Evolutionary conservation across 2,329 filamentous ascomycete genomes (phyloP), one percentile per base, ranked within the genome.

Genomic region (Colletotrichum sansevieriae): DNA sequence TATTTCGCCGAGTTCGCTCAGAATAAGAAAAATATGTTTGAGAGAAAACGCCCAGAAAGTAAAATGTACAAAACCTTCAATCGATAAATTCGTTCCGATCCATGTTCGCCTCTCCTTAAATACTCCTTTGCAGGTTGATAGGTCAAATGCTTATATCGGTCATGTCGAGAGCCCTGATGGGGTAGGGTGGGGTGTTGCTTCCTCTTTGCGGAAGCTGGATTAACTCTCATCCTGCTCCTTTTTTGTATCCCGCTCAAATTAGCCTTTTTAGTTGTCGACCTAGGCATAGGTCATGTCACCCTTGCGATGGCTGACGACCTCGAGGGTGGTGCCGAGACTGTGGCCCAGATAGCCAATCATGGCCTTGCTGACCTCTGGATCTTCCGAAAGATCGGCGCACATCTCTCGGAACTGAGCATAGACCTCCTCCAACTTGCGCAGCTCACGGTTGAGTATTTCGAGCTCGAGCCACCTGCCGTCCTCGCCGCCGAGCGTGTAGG

Each of bases 381-480:
- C 78, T 5, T 83, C 79, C 33, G 78, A 79, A 10, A 80, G 71
- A 15, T 82, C 77, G 25, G 76, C 74, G 71, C 79, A 82, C 6
- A 82, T 77, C 57, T 83, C 82, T 25, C 80, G 76, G 72, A 84
- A 84, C 37, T 78, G 80, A 3, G 76, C 72, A 66, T 85, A 83
- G 10, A 85, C 78, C 47, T 83, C 81, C 63, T 85, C 80, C 39
- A 87, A 77, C 73, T 83, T 84, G 43, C 78, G 76, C 29, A 86
- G 75, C 72, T 86, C 84, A n/a, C 81, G 74, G n/a, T 80, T 75
- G 22, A 86, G 74, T 10, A 85, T 82, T 72, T 85, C 82, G 25
- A 83, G 79, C 74, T 85, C 82, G 9, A 85, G 71, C 81, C 83
- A 83, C 49, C 80, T 76, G 11, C 81, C 79, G 66, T 85, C 81